Percentiles rank a stretch among this genome's conserved stretches.
Conservation (phyloP, 371 early-diverging fungal genomes). For the Catenaria anguillulae region DNA sequence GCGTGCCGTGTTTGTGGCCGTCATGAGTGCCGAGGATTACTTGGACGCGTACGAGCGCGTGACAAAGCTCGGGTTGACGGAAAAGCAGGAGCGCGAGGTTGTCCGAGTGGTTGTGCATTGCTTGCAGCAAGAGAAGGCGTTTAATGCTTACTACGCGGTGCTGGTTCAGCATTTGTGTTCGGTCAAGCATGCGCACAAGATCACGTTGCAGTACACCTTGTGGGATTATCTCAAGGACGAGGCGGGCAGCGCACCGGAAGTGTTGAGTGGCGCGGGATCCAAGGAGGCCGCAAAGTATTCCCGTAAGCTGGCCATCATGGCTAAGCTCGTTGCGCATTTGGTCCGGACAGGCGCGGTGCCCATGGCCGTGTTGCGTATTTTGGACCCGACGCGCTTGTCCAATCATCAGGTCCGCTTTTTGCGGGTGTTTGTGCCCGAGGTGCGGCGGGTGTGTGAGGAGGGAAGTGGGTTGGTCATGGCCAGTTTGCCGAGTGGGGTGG, state of each 20-base stretch:
- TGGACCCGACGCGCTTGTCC: not conserved
- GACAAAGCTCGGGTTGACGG: conserved; percentile 61
- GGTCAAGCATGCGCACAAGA: conserved; percentile 58
- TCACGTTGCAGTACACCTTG: conserved; percentile 84
- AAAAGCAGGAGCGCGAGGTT: conserved; percentile 87
- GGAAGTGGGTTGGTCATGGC: too few species aligned
- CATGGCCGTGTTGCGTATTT: not conserved
- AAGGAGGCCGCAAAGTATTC: not conserved
- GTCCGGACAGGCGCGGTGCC: not conserved
- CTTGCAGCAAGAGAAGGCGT: conserved; percentile 51
- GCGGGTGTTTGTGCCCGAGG: not conserved
- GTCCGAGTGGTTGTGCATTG: conserved; percentile 63
- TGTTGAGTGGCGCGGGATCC: not conserved
- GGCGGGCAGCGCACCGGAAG: not conserved
- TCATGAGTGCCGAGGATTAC: conserved; percentile 89
- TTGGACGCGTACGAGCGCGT: conserved; percentile 80
- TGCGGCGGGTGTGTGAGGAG: too few species aligned
- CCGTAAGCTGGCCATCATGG: not conserved
- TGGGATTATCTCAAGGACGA: conserved; percentile 65
- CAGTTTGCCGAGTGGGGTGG: too few species aligned
- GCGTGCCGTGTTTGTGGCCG: conserved; percentile 72
- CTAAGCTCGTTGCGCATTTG: not conserved
- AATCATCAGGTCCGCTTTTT: not conserved
- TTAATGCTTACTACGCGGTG: conserved; percentile 88
- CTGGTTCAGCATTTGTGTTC: conserved; percentile 63